Base-by-base conservation (phyloP, 306 rosid species). In the Morella rubra region DNA sequence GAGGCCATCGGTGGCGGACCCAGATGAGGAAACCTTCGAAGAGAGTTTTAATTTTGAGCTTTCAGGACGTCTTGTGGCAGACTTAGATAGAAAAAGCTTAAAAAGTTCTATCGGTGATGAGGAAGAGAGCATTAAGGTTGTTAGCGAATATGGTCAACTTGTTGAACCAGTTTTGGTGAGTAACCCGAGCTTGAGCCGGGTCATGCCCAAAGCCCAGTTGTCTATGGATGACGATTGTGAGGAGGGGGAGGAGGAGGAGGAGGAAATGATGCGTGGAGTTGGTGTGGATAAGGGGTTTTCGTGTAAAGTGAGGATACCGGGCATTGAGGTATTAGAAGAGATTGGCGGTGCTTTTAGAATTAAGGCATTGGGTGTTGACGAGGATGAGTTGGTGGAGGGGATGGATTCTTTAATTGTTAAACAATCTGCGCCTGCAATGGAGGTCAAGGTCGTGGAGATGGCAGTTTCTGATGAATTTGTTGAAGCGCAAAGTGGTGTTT, bases 151-250 rank as follows among this genome's bases (percentile, higher is more conserved):
- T 64, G 55, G 60, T 5, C 72, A 44, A 65, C 61, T 32, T 68
- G 70, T 59, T 13, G 78, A 78, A 19, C 44, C 73, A 7, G 73
- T 82, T 71, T 16, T 76, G 73, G 45, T 69, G 69, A 75, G 53
- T 42, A 69, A 18, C 27, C 16, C 58, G 4, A 67, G 64, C 55
- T 62, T 79, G 60, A 52, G 46, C 44, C 77, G 75, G 56, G 86
- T 77, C 75, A 81, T 60, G 83, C 96, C 96, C 3, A 77, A 89
- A 81, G 96, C 96, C 5, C 82, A 80, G 44, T 74, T 91, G 54
- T 87, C 90, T 62, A 75, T 77, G 79, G 82, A 81, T 18, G 87
- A 82, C 2, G 96, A 86, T 7, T 85, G 69, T 0, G 80, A 72
- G 0, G 85, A 53, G 19, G 47, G 22, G 44, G 65, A 44, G 51